phyloP scores from a whole-genome alignment of 768 basidiomycete genomes.

The Kwoniella dejecticola region DNA sequence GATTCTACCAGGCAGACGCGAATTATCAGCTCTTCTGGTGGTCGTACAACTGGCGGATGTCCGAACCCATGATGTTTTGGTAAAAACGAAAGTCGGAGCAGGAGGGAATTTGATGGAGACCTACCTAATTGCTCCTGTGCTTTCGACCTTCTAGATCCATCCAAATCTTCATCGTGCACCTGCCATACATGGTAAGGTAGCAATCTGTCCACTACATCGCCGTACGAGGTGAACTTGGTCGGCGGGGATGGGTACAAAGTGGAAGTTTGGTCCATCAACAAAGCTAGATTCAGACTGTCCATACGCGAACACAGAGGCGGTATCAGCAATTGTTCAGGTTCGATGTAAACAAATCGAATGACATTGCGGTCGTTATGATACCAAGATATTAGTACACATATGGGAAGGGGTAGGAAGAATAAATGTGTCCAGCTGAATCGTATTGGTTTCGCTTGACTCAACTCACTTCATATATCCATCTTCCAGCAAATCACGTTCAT shows the following conservation, averaged over 20 bases:
- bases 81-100: no score
- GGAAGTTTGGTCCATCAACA: slow-evolving; percentile 24
- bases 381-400: background rate
- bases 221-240: slow-evolving; percentile 22
- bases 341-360: no score
- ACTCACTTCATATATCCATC: slow-evolving; percentile 14
- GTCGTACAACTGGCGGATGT: no score
- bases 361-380: no score
- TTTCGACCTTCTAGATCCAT: slow-evolving; percentile 8
- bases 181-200: slow-evolving; percentile 48
- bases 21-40: no score
- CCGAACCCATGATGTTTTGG: no score
- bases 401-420: background rate
- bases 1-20: no score
- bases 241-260: slow-evolving; percentile 26
- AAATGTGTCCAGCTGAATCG: background rate
- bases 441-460: no score
- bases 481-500: slow-evolving; percentile 10
- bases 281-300: slow-evolving; percentile 19
- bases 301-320: background rate
- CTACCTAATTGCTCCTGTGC: slow-evolving; percentile 1
- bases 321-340: background rate
- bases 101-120: background rate
- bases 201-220: slow-evolving; percentile 40
- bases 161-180: slow-evolving; percentile 41